Evolutionary conservation across 441 rosid species (phyloP).

Genomic region (Erodium texanum): DNA sequence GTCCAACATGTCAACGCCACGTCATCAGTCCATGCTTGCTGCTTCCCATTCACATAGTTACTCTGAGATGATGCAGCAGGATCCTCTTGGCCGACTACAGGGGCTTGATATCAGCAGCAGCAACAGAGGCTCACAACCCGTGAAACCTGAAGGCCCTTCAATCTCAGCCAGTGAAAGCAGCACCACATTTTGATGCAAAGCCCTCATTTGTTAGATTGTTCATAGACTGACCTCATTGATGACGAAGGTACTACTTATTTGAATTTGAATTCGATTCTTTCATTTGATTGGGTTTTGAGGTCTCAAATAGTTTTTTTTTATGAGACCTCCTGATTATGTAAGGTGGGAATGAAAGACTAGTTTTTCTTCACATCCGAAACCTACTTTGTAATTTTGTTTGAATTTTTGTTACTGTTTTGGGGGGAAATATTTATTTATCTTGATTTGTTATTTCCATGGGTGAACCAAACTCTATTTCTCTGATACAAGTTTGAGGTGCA

Average conservation of each 20-base stretch:
- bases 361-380: neutral
- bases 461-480: neutral
- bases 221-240: conserved; percentile 48
- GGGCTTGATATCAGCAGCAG: conserved; percentile 69
- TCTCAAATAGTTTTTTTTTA: conserved; percentile 14
- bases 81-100: conserved; percentile 62
- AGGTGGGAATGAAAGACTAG: conserved; percentile 12
- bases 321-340: conserved; percentile 16
- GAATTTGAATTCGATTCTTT: conserved; percentile 26
- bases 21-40: conserved; percentile 31
- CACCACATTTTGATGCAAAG: conserved; percentile 40
- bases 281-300: conserved; percentile 19
- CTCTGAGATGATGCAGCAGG: conserved; percentile 55
- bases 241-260: conserved; percentile 26
- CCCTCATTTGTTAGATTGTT: conserved; percentile 35
- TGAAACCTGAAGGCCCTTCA: conserved; percentile 64
- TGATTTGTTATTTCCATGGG: neutral
- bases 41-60: conserved; percentile 37
- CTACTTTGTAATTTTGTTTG: conserved; percentile 16
- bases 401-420: conserved; percentile 3
- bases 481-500: neutral
- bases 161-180: conserved; percentile 74
- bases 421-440: conserved; percentile 5
- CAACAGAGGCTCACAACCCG: conserved; percentile 41
- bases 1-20: conserved; percentile 28